A percentile compares a stretch with the other conserved stretches of the same genome.
Conservation (phyloP, 768 basidiomycete species). For the Pleurotus salmoneostramineus region DNA sequence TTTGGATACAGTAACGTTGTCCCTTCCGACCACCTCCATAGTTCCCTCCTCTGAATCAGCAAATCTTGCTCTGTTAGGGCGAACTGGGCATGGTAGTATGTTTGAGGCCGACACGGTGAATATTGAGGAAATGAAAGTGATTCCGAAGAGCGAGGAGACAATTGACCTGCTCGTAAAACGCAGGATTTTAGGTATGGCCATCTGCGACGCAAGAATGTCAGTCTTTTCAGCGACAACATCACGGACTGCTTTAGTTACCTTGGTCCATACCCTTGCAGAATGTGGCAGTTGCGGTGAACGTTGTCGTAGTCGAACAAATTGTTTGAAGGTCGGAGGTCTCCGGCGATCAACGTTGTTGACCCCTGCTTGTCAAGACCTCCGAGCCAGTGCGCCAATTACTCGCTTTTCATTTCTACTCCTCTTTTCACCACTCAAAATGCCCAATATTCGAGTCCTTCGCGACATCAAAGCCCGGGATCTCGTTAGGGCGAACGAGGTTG, state of each 20-base stretch:
- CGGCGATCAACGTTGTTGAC: background rate
- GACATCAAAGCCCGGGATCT: slow-evolving; percentile 76
- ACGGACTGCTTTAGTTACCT: background rate
- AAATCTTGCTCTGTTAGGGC: slow-evolving; percentile 50
- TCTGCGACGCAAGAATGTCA: slow-evolving; percentile 17
- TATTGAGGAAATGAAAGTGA: slow-evolving; percentile 77
- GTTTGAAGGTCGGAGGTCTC: background rate
- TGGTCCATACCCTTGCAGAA: slow-evolving; percentile 1
- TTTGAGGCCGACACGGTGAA: slow-evolving; percentile 78
- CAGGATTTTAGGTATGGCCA: slow-evolving; percentile 54
- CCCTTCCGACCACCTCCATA: slow-evolving; percentile 17
- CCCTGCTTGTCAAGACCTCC: background rate
- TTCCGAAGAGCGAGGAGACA: slow-evolving; percentile 73
- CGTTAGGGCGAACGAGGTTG: slow-evolving; percentile 72
- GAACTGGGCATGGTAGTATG: slow-evolving; percentile 79
- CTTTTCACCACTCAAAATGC: slow-evolving; percentile 23
- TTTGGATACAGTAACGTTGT: slow-evolving; percentile 51
- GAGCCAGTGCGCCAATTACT: background rate
- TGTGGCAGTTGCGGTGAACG: background rate
- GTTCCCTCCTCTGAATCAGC: slow-evolving; percentile 44
- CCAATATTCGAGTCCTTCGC: slow-evolving; percentile 54
- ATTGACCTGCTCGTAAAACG: slow-evolving; percentile 67
- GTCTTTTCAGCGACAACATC: background rate
- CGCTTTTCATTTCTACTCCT: too few relatives aligned
- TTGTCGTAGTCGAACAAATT: too few relatives aligned